Conservation (phyloP, 345 rosid genomes). For the Orychophragmus violaceus region DNA sequence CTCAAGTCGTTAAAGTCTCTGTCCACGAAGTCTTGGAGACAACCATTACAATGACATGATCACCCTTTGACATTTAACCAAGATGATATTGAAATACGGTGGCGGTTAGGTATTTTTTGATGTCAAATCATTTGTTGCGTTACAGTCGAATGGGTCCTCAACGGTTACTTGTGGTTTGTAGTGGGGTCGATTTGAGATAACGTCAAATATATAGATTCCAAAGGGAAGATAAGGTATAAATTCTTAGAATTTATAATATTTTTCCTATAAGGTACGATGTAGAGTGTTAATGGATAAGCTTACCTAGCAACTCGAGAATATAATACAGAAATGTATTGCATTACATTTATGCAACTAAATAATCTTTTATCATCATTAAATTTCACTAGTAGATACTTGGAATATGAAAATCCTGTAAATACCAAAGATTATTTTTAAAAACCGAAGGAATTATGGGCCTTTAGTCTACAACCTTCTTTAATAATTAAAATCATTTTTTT, state of each 20-base stretch:
- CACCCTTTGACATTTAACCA: not conserved
- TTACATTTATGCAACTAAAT: not conserved
- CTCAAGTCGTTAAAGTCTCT: slow-evolving; percentile 14
- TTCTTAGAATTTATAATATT: not conserved
- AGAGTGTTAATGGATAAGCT: not conserved
- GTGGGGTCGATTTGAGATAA: slow-evolving; percentile 24
- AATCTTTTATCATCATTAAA: not conserved
- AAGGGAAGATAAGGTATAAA: slow-evolving; percentile 23
- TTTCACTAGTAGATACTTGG: not conserved
- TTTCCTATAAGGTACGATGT: not conserved
- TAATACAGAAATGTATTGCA: not conserved
- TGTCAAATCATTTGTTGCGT: slow-evolving; percentile 23
- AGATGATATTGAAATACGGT: not conserved
- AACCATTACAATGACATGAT: not conserved
- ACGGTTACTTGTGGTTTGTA: slow-evolving; percentile 10
- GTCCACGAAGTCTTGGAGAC: not conserved
- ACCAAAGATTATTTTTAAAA: not conserved
- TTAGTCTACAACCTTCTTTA: too few relatives aligned
- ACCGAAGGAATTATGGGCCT: too few relatives aligned
- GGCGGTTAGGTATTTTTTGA: not conserved
- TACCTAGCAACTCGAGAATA: not conserved
- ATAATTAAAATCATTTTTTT: too few relatives aligned
- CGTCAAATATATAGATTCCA: slow-evolving; percentile 23
- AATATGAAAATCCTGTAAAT: not conserved
- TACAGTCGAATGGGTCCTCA: slow-evolving; percentile 16